phyloP scores from a whole-genome alignment of 2,329 filamentous ascomycete species.

The Exserohilum rostratum region DNA sequence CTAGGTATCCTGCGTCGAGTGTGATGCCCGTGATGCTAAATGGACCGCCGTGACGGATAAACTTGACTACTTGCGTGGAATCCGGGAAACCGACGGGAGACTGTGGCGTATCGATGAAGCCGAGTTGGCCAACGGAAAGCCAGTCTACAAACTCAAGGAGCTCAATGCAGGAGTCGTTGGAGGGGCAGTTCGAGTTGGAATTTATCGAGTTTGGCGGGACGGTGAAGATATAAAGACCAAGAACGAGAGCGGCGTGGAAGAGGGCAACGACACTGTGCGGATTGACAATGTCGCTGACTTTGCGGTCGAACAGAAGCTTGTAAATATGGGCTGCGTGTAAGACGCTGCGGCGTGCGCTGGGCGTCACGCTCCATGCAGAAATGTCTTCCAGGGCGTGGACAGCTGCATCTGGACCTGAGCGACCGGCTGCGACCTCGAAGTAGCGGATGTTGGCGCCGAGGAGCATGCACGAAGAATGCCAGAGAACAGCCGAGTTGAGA shows the following conservation, averaged over 20 bases:
- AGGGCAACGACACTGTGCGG: constrained; percentile 58
- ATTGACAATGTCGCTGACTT: constrained; percentile 59
- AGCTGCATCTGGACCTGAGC: constrained; percentile 55
- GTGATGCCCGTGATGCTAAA: constrained; percentile 57
- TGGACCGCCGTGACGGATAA: constrained; percentile 57
- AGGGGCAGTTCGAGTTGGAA: constrained; percentile 35
- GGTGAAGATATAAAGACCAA: constrained; percentile 61
- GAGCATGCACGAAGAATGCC: constrained; percentile 61
- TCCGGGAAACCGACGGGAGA: constrained; percentile 29
- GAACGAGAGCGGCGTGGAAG: constrained; percentile 58
- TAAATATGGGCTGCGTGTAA: constrained; percentile 61
- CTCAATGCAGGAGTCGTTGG: constrained; percentile 49
- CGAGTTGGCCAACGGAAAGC: constrained; percentile 54
- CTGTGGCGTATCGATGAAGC: constrained; percentile 48
- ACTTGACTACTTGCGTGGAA: constrained; percentile 46
- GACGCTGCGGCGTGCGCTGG: constrained; percentile 57
- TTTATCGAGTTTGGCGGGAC: constrained; percentile 26
- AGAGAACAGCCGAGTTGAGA: constrained; percentile 58
- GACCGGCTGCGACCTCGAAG: constrained; percentile 60
- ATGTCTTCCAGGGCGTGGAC: constrained; percentile 59
- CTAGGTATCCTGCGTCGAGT: constrained; percentile 57
- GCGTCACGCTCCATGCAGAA: constrained; percentile 57
- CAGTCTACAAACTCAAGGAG: constrained; percentile 59
- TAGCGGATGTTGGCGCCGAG: constrained; percentile 59
- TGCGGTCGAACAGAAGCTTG: constrained; percentile 58